Evolutionary conservation across 495 filamentous ascomycete species (phyloP), one percentile per base, ranked within the genome.

Genomic region (Opeltia flavorubescens): DNA sequence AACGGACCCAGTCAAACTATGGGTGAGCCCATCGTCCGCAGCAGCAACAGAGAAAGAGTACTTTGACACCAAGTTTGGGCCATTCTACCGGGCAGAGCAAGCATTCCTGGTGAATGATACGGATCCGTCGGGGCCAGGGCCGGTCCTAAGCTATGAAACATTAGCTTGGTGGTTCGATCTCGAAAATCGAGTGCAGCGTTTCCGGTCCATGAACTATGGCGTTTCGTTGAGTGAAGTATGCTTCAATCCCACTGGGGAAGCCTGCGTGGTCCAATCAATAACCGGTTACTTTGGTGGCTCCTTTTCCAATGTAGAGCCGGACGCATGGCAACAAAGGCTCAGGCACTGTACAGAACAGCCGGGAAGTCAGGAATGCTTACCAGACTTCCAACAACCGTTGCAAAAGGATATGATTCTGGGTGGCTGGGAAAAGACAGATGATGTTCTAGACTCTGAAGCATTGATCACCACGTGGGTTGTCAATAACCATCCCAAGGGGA

Each of bases 381-480:
- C 91, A 5, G 77, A 76, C 30, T 98, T 95, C 54, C 71, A 78
- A 38, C 87, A 93, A 54, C 91, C 91, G 5, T 64, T 98, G 21
- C 76, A 82, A 33, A 85, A 84, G 3, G 80, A 84, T 47, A 78
- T 94, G 68, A 75, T 96, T 18, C 67, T 98, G 30, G 89, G 91
- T 8, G 88, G 87, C 2, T 88, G 79, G 56, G 66, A 82, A 42
- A 63, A 77, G 9, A 72, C 72, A 3, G 76, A 69, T 5, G 71
- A 84, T 54, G 70, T 86, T n/a, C 66, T 83, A 0, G 77, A 88
- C 33, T 74, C 89, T 6, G 61, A 74, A 41, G 89, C 93, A 2
- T 71, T 95, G 54, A 80, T 95, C 12, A 75, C 81, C 5, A 95
- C 91, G 1, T 98, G 93, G 93, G 91, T 98, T n/a, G 74, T 96